A percentile compares a stretch with the other conserved stretches of the same genome.
phyloP scores from a whole-genome alignment of 257 asterid species.

The Coffea eugenioides region DNA sequence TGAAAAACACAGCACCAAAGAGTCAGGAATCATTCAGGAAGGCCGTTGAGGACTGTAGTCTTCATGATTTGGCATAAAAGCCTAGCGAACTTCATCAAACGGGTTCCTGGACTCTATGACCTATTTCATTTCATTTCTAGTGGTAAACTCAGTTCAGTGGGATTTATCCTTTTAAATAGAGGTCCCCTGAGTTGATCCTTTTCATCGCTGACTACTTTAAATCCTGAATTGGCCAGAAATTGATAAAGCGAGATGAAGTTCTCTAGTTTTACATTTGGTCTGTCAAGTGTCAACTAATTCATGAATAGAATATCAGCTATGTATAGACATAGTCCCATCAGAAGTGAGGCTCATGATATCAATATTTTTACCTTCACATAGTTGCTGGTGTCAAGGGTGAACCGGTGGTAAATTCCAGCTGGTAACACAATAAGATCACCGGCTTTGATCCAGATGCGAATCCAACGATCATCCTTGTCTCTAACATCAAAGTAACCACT shows the following conservation, averaged over 20 bases:
- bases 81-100: not conserved
- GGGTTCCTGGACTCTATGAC: not conserved
- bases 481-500: conserved; percentile 79
- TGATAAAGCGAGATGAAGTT: not conserved
- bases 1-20: not conserved
- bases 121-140: not conserved
- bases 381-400: conserved; percentile 67
- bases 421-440: conserved; percentile 84
- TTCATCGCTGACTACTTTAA: not conserved
- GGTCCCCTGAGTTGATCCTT: not conserved
- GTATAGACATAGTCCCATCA: too few species aligned
- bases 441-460: conserved; percentile 67
- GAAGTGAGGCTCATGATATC: too few species aligned
- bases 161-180: not conserved
- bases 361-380: conserved; percentile 56
- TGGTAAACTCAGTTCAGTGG: not conserved
- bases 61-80: too few species aligned
- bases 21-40: too few species aligned
- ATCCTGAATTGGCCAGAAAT: not conserved
- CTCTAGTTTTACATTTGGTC: not conserved
- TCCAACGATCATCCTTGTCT: conserved; percentile 72
- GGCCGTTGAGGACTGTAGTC: too few species aligned
- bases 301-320: not conserved
- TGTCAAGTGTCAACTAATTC: not conserved
- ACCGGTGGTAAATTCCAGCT: conserved; percentile 87